Percentiles rank a stretch among this genome's conserved stretches.
Evolutionary conservation across 139 green algal species (phyloP).

Genomic region (Yamagishiella unicocca): DNA sequence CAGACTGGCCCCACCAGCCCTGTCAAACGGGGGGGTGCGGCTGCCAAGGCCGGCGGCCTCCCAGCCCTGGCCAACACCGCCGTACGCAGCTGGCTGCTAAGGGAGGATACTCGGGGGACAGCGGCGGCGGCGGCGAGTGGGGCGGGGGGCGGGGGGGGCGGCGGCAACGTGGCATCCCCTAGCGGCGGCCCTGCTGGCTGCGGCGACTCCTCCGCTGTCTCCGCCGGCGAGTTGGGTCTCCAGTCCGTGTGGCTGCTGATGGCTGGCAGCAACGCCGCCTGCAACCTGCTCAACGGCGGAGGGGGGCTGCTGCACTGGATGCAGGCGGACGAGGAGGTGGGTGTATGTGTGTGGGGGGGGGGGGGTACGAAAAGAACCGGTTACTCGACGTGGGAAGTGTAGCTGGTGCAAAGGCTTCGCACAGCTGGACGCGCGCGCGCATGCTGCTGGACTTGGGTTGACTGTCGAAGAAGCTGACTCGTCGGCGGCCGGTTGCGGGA

Average conservation of each 20-base stretch:
- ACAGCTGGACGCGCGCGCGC: too few species aligned
- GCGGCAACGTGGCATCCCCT: too few species aligned
- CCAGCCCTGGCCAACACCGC: constrained; percentile 32
- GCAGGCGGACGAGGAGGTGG: constrained; percentile 27
- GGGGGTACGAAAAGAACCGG: neutral
- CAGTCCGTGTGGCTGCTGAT: constrained; percentile 32
- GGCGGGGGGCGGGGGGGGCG: neutral
- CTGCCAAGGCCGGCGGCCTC: too few species aligned
- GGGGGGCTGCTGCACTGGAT: constrained; percentile 30
- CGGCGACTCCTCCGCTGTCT: neutral
- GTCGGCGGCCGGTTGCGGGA: neutral
- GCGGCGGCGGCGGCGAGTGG: neutral
- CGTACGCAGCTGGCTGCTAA: constrained; percentile 1
- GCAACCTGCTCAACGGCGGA: neutral
- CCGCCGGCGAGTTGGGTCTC: neutral
- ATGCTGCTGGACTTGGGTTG: too few species aligned
- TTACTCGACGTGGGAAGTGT: too few species aligned
- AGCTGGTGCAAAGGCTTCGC: too few species aligned
- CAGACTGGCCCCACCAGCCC: neutral
- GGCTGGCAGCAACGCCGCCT: constrained; percentile 2
- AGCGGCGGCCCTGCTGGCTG: neutral
- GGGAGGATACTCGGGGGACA: too few species aligned
- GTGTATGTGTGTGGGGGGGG: too few species aligned
- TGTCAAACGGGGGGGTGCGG: neutral
- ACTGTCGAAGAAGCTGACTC: too few species aligned